Evolutionary conservation across 148 eudicot species (phyloP).

Genomic region (Amaranthus cruentus): DNA sequence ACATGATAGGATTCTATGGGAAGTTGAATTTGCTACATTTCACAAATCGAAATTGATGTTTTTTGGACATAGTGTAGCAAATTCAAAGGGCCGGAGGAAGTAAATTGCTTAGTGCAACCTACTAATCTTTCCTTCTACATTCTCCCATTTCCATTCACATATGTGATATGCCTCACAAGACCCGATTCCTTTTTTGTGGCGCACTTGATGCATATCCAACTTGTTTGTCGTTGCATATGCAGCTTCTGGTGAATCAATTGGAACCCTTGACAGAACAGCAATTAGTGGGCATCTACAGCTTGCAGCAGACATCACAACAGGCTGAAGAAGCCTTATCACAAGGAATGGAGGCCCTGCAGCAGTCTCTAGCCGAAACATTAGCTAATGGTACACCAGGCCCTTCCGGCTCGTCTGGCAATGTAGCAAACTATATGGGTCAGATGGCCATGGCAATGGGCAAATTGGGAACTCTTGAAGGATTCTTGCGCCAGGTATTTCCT

Average conservation of each 20-base stretch:
- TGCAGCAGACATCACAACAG: slow-evolving; percentile 88
- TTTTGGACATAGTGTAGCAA: no score
- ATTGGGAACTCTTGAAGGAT: slow-evolving; percentile 88
- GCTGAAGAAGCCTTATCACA: slow-evolving; percentile 97
- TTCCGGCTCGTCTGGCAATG: slow-evolving; percentile 73
- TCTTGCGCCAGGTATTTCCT: slow-evolving; percentile 75
- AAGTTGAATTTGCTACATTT: neutral
- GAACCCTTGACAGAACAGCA: slow-evolving; percentile 97
- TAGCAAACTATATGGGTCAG: slow-evolving; percentile 97
- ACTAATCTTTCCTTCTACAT: neutral
- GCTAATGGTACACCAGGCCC: slow-evolving; percentile 58
- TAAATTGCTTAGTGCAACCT: neutral
- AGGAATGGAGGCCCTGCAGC: slow-evolving; percentile 96
- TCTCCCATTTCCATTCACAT: neutral
- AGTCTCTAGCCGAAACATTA: slow-evolving; percentile 80
- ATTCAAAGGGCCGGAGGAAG: neutral
- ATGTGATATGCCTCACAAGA: no score
- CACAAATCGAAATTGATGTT: neutral
- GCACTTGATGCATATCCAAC: neutral
- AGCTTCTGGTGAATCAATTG: slow-evolving; percentile 78
- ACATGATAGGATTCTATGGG: no score
- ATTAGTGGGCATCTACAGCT: slow-evolving; percentile 52
- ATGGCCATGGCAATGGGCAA: slow-evolving; percentile 99
- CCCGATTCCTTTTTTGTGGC: neutral
- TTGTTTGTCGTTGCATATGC: slow-evolving; percentile 20